These are phyloP conservation scores for Chloropicon primus DNA, from an alignment of 139 green algal species.

Conservation along the genomic window DNA sequence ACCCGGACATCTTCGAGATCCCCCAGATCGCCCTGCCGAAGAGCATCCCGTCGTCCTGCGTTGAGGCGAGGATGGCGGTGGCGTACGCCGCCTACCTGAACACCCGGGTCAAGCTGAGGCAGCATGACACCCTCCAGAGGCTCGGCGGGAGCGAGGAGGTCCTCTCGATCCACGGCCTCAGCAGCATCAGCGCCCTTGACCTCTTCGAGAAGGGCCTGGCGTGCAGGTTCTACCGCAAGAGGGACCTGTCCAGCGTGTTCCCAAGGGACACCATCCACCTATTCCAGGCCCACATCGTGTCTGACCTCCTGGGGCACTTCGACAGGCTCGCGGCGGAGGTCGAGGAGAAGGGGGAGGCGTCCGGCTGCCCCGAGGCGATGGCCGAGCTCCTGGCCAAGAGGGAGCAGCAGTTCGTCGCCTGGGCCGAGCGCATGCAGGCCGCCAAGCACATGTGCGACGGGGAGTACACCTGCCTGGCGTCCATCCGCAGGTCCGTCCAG, in stretches of 20 bases:
- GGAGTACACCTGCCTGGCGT: neutral
- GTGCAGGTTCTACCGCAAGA: neutral
- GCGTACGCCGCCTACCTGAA: neutral
- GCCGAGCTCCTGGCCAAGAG: neutral
- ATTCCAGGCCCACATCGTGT: neutral
- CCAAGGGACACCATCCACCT: neutral
- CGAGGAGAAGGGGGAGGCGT: too few species aligned
- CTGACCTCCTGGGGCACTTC: neutral
- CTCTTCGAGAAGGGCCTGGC: neutral
- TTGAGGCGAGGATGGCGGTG: neutral
- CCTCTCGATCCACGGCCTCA: too few species aligned
- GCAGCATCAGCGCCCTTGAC: neutral
- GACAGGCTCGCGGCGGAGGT: neutral
- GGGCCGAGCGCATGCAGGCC: neutral
- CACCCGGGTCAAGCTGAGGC: neutral
- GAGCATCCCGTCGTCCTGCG: neutral
- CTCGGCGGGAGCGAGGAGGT: too few species aligned
- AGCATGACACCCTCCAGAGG: too few species aligned
- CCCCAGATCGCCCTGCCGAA: neutral
- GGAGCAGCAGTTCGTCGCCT: neutral
- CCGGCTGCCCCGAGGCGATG: neutral
- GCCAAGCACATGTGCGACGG: neutral
- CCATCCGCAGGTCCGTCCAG: neutral
- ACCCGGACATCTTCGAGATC: neutral
- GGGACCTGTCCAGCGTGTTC: neutral